Base-by-base conservation (phyloP, 2,329 filamentous ascomycete species). In the Paracoccidioides lutzii region DNA sequence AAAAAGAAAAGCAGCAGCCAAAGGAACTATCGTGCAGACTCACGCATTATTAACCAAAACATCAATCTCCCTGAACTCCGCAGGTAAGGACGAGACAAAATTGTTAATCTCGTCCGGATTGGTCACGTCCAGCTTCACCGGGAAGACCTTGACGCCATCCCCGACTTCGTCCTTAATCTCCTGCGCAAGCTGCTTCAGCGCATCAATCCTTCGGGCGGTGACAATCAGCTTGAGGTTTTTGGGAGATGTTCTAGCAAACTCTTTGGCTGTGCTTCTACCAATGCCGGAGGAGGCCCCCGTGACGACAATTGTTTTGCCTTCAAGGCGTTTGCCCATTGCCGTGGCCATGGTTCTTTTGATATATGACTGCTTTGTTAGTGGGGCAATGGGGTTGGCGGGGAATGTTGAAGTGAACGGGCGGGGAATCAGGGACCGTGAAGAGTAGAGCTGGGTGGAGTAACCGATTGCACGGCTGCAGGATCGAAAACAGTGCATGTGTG, bases 11-110 rank as follows among this genome's bases (percentile, higher is more conserved):
- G 3, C 7, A 4, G 12, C 12, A n/a, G 14, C 41, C 10, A 15
- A 40, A 49, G 14, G 12, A 7, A 15, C 9, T 37, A 3, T 10
- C 10, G 22, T 6, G 15, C 12, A 7, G 22, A 77, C 85, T 69
- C 72, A 94, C 88, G 91, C 91, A 77, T 97, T 97, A 75, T 98
- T 98, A 32, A 98, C 88, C 58, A 98, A 74, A 2, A 97, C 80
- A 69, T 97, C 82, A 61, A 97, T 86, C 32, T 89, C 82, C 69
- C 80, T 82, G 75, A 88, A 97, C 67, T 90, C 90, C 59, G 83
- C 81, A 0, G 91, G 90, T 64, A 97, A 72, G 43, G 76, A 79
- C 1, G 72, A 74, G 10, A 96, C 83, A 66, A 97, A 91, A 43
- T 73, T 74, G 53, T 78, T 78, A 3, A 97, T 80, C 66, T 93